Base-by-base conservation (phyloP, 2,329 filamentous ascomycete genomes). In the Aspergillus chevalieri region DNA sequence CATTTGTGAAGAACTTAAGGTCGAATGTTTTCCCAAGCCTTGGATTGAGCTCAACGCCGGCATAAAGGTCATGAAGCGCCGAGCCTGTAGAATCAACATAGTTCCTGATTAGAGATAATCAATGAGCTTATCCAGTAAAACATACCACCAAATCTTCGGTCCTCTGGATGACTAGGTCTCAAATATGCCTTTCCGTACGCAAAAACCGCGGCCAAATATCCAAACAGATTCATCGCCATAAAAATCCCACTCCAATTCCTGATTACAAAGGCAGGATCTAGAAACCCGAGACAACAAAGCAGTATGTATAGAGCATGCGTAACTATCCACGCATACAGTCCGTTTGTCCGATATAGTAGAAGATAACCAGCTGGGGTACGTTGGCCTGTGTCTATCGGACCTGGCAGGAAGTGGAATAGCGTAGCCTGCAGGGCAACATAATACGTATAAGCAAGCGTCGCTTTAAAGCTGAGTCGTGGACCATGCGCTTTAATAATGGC, bases 1-100 rank as follows among this genome's bases (percentile, higher is more conserved):
- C 74, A 47, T 76, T 76, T 44, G 67, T 72, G 52, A 77, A 77
- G 0, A 76, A 60, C 49, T 77, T 77, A 22, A 76, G 66, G 51
- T 77, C 74, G 55, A 73, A 76, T 10, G 55, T 60, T 2, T 64
- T 56, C 0, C 73, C 72, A 22, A 76, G 56, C 41, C 74, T 58
- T 0, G 74, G 74, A 44, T 77, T 76, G 3, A 77, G 49, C 54
- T 77, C 74, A 24, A 75, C 67, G 0, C 74, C 74, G 68, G 74
- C 74, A 47, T 70, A 76, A 45, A 75, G 65, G 50, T 77, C 74
- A 39, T 75, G 74, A 0, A 73, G 43, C 1, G 58, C 54, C 2
- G 66, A 73, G 19, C 36, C 49, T 50, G n/a, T 21, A 19, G 3
- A 7, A 12, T 10, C 2, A 28, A 28, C 3, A 12, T 4, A 28